These are phyloP conservation scores for Zygosaccharomyces rouxii DNA, from an alignment of 805 yeast genomes.

Conservation along the genomic window DNA sequence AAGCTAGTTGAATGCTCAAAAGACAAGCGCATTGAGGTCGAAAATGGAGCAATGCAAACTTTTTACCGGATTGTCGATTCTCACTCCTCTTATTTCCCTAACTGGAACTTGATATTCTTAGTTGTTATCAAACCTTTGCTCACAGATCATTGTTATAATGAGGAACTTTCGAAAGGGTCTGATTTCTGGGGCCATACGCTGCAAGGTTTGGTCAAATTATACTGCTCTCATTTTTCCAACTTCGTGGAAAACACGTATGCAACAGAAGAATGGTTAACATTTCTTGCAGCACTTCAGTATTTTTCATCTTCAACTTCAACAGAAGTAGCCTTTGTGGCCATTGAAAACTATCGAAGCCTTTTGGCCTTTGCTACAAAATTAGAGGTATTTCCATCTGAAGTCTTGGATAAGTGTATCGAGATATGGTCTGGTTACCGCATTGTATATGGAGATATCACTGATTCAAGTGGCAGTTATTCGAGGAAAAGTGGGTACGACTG, in stretches of 20 bases:
- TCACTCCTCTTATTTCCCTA: constrained; percentile 52
- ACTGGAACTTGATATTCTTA: constrained; percentile 66
- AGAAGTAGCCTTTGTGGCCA: constrained; percentile 43
- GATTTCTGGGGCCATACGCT: constrained; percentile 61
- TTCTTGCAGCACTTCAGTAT: constrained; percentile 47
- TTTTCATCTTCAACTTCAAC: constrained; percentile 43
- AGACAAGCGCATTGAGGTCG: constrained; percentile 71
- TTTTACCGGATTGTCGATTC: constrained; percentile 77
- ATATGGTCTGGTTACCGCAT: constrained; percentile 49
- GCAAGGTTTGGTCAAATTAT: constrained; percentile 63
- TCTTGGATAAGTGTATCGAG: constrained; percentile 40
- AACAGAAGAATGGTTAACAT: constrained; percentile 49
- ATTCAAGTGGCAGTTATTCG: constrained; percentile 23
- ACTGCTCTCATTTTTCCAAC: constrained; percentile 45
- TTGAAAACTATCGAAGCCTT: constrained; percentile 52
- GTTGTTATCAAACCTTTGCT: constrained; percentile 59
- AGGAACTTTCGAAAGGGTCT: constrained; percentile 43
- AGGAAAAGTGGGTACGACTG: constrained; percentile 52
- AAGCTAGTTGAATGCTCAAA: constrained; percentile 58
- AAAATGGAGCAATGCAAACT: constrained; percentile 87
- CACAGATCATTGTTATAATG: constrained; percentile 21
- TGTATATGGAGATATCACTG: constrained; percentile 40
- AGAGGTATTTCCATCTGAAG: constrained; percentile 25
- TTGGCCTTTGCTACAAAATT: constrained; percentile 43
- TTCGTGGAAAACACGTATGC: constrained; percentile 19